These are phyloP conservation scores for Syncephalis fuscata DNA, from an alignment of 371 early-diverging fungal species.

Conservation along the genomic window DNA sequence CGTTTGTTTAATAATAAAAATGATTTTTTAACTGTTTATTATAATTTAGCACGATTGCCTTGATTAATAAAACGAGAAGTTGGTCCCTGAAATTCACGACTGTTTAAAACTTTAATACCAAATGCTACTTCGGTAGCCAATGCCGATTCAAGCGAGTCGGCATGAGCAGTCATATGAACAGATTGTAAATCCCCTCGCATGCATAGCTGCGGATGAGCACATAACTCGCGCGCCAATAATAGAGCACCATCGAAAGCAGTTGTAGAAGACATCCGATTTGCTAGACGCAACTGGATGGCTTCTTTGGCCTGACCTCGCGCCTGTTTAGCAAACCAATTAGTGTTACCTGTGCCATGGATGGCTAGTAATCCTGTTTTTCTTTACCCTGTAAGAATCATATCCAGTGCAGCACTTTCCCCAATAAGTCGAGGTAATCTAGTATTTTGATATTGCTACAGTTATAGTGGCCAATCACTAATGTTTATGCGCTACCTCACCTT, in stretches of 20 bases:
- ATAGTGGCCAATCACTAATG: too few species aligned
- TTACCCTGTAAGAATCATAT: constrained; percentile 21
- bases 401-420: constrained; percentile 20
- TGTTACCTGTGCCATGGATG: neutral
- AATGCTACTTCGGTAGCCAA: constrained; percentile 16
- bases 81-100: constrained; percentile 14
- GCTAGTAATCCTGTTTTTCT: neutral
- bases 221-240: constrained; percentile 10
- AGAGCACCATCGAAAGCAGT: constrained; percentile 16
- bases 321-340: constrained; percentile 4
- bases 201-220: constrained; percentile 19
- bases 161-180: constrained; percentile 4
- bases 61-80: constrained; percentile 10
- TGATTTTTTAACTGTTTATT: too few species aligned
- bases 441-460: neutral
- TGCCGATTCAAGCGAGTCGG: constrained; percentile 13
- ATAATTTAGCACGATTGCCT: neutral
- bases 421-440: constrained; percentile 18
- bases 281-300: constrained; percentile 13
- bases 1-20: too few species aligned
- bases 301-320: constrained; percentile 19
- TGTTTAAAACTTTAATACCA: constrained; percentile 13
- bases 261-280: constrained; percentile 9
- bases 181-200: constrained; percentile 19
- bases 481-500: too few species aligned